These are phyloP conservation scores for Schwanniomyces etchellsii DNA, from an alignment of 1,139 yeast genomes.

Conservation along the genomic window DNA sequence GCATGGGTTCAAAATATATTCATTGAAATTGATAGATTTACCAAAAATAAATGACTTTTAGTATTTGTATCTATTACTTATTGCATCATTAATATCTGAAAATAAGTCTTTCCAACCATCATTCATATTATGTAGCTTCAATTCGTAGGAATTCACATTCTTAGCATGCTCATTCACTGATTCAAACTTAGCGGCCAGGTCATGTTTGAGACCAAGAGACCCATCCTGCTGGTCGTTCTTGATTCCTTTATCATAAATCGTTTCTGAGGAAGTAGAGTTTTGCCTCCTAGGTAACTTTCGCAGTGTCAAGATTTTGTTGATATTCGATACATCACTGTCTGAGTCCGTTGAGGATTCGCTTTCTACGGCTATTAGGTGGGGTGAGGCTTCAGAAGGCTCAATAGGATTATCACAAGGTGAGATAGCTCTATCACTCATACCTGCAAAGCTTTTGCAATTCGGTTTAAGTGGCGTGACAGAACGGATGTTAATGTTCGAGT, in stretches of 20 bases:
- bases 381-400: too few relatives aligned
- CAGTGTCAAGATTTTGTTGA: neutral
- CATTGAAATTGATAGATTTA: conserved; percentile 58
- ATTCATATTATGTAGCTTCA: neutral
- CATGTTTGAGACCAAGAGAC: neutral
- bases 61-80: conserved; percentile 1
- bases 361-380: too few relatives aligned
- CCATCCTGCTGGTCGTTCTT: neutral
- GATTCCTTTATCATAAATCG: too few relatives aligned
- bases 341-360: too few relatives aligned
- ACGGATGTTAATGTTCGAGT: too few relatives aligned
- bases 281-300: neutral
- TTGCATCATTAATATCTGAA: conserved; percentile 13
- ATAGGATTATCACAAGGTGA: too few relatives aligned
- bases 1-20: conserved; percentile 68
- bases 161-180: too few relatives aligned
- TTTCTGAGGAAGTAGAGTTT: neutral
- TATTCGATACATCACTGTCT: neutral
- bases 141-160: too few relatives aligned
- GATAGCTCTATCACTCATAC: neutral
- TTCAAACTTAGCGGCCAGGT: conserved; percentile 2
- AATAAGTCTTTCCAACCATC: conserved; percentile 13
- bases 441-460: neutral
- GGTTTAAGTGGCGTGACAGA: too few relatives aligned
- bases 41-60: conserved; percentile 6